Base-by-base conservation (phyloP, 164 flowering plant genomes). In the Santalum album region DNA sequence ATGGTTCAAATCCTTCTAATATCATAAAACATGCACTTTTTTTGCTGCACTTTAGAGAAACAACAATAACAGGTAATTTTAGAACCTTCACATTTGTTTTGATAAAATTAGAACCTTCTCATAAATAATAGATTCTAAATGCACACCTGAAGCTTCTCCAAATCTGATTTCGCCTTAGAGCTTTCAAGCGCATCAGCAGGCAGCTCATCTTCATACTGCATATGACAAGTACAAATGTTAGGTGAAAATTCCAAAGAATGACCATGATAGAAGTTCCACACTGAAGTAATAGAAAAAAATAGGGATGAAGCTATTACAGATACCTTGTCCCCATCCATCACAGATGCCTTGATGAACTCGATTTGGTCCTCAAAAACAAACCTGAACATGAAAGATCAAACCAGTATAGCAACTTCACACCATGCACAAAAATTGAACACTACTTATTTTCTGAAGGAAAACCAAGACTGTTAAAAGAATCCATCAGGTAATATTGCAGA, bases 341-440 rank as follows among this genome's bases (percentile, higher is more conserved):
- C 97, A 7, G 86, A 62, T 19, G 76, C 80, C 73, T 79, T 87
- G 55, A 92, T 77, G 70, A 92, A 92, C 21, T 92, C 96, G 66
- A 92, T 92, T 63, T 92, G 96, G 74, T 92, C 96, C 68, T 92
- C 99, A 72, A 89, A 90, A 25, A 92, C 96, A 72, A 67, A 85
- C 75, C 98, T 91, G 55, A 23, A 49, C 4, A 54, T 4, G 23
- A 26, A n/a, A n/a, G n/a, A n/a, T n/a, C n/a, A n/a, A n/a, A n/a
- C n/a, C n/a, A n/a, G n/a, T n/a, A n/a, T n/a, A n/a, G n/a, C n/a
- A n/a, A n/a, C n/a, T n/a, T n/a, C n/a, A n/a, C n/a, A n/a, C n/a
- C n/a, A n/a, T n/a, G n/a, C n/a, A n/a, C n/a, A n/a, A n/a, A n/a
- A n/a, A n/a, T n/a, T n/a, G n/a, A n/a, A n/a, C n/a, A n/a, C n/a